Conservation (phyloP, 495 filamentous ascomycete genomes). For the Penicillium subrubescens region DNA sequence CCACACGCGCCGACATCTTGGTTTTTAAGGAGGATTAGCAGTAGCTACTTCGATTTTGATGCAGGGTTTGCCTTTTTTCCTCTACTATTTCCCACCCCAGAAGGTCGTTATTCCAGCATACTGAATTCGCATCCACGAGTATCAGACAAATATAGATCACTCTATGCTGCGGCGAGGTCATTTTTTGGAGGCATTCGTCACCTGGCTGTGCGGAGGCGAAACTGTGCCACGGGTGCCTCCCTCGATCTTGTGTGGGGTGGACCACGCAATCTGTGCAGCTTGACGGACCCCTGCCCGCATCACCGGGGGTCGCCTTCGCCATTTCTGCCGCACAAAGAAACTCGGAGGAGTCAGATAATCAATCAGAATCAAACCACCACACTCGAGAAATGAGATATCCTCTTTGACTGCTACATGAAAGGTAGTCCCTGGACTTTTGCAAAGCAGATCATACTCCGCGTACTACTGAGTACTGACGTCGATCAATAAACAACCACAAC, state of each 20-base stretch:
- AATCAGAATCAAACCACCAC: background rate
- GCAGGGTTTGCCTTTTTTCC: no score
- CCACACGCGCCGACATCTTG: background rate
- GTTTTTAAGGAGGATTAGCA: no score
- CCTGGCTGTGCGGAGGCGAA: constrained; percentile 6
- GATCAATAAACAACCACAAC: constrained; percentile 27
- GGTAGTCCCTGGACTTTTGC: background rate
- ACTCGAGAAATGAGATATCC: background rate
- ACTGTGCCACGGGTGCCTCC: constrained; percentile 5
- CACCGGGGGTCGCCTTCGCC: background rate
- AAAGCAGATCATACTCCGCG: background rate
- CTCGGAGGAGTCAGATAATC: constrained; percentile 5
- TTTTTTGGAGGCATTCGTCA: constrained; percentile 9
- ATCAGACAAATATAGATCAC: constrained; percentile 1
- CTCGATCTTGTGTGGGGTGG: constrained; percentile 14
- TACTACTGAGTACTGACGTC: background rate
- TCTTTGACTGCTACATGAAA: constrained; percentile 1
- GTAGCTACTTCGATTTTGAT: background rate
- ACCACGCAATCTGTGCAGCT: constrained; percentile 14
- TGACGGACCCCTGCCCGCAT: background rate
- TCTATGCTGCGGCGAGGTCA: background rate
- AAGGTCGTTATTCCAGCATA: background rate
- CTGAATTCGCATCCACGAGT: no score
- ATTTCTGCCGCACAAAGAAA: background rate
- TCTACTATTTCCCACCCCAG: no score